Percentiles rank a stretch among this genome's conserved stretches.
Evolutionary conservation across 2,329 filamentous ascomycete species (phyloP).

Genomic region (Aspergillaceae sp.): DNA sequence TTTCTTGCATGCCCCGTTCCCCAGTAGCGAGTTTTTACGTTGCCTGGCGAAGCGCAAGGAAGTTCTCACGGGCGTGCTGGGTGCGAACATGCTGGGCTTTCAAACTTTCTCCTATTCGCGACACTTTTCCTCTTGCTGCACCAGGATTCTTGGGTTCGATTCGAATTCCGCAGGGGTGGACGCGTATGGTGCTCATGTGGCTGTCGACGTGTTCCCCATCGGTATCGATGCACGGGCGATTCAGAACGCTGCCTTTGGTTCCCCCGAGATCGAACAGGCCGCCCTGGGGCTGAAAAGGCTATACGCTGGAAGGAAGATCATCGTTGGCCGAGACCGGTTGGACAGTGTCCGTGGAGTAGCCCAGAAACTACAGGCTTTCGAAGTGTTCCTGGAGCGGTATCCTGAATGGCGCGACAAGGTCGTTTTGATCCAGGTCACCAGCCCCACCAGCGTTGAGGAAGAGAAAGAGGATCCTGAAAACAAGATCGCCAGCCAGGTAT

Average conservation of each 20-base stretch:
- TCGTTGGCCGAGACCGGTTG: conserved; percentile 87
- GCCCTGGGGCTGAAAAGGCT: conserved; percentile 63
- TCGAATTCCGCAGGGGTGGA: conserved; percentile 79
- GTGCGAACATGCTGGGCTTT: conserved; percentile 88
- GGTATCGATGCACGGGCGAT: conserved; percentile 84
- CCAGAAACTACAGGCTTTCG: conserved; percentile 93
- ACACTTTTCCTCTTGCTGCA: conserved; percentile 91
- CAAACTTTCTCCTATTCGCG: conserved; percentile 92
- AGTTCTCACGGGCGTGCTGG: conserved; percentile 78
- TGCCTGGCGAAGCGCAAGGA: conserved; percentile 84
- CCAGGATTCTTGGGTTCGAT: conserved; percentile 79
- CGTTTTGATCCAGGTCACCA: conserved; percentile 90
- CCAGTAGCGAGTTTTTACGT: conserved; percentile 88
- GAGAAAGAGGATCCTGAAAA: conserved; percentile 67
- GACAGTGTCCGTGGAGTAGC: conserved; percentile 87
- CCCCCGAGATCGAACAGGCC: conserved; percentile 61
- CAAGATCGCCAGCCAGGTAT: conserved; percentile 80
- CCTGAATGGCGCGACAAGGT: conserved; percentile 89
- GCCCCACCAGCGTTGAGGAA: conserved; percentile 70
- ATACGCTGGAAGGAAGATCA: conserved; percentile 86
- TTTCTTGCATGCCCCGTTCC: conserved; percentile 89
- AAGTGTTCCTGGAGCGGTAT: conserved; percentile 80
- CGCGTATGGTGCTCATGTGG: conserved; percentile 78
- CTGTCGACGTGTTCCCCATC: conserved; percentile 88
- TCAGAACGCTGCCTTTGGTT: conserved; percentile 63